phyloP scores from a whole-genome alignment of 2,329 filamentous ascomycete species.

The Fusarium anthophilum region DNA sequence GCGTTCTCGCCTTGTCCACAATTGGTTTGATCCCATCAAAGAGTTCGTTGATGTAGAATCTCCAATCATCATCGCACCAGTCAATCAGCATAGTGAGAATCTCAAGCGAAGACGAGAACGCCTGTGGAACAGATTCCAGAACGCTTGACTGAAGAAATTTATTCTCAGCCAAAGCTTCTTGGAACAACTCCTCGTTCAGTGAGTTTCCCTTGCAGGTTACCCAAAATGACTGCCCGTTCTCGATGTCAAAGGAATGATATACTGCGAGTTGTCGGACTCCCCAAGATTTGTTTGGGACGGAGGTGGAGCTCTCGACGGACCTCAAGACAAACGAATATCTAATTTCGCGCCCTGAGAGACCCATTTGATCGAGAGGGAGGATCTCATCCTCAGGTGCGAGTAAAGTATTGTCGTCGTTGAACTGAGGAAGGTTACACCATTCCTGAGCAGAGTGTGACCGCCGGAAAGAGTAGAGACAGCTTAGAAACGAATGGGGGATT shows the following conservation, averaged over 20 bases:
- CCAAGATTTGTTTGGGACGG: not conserved
- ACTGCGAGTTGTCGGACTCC: slow-evolving; percentile 22
- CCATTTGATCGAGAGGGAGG: not conserved
- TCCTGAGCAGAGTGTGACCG: not conserved
- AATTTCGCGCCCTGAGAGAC: slow-evolving; percentile 26
- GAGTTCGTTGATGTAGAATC: slow-evolving; percentile 24
- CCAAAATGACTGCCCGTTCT: slow-evolving; percentile 5
- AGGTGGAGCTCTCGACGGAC: slow-evolving; percentile 15
- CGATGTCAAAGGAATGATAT: slow-evolving; percentile 27
- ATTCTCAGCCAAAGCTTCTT: not conserved
- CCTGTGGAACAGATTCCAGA: not conserved
- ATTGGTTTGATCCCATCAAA: not conserved
- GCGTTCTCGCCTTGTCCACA: not conserved
- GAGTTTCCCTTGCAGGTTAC: slow-evolving; percentile 23
- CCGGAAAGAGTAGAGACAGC: slow-evolving; percentile 17
- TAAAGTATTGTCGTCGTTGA: slow-evolving; percentile 24
- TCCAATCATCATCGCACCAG: slow-evolving; percentile 30
- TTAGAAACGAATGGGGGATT: slow-evolving; percentile 4
- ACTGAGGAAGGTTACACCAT: slow-evolving; percentile 19
- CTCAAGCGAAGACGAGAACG: not conserved
- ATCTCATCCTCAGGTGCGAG: not conserved
- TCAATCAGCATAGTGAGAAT: slow-evolving; percentile 11
- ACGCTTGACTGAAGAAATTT: not conserved
- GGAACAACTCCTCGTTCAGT: not conserved
- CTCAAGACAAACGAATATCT: slow-evolving; percentile 24